A percentile compares a stretch with the other conserved stretches of the same genome.
Conservation (phyloP, 495 filamentous ascomycete genomes). For the Podospora conica region DNA sequence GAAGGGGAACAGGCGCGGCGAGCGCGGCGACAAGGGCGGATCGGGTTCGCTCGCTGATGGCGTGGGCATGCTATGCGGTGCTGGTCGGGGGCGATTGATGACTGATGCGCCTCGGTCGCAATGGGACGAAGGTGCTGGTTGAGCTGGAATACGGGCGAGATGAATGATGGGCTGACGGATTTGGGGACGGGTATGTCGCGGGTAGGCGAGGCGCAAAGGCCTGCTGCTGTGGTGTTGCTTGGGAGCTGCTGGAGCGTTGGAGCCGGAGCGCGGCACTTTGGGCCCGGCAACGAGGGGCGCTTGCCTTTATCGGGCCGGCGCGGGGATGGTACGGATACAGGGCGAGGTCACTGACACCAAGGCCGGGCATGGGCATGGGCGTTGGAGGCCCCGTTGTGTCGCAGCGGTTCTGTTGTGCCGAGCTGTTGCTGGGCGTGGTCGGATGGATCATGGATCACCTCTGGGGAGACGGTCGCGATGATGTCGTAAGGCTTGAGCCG, state of each 20-base stretch:
- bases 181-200: background rate
- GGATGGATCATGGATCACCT: too few relatives aligned
- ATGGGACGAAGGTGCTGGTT: background rate
- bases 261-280: background rate
- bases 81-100: background rate
- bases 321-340: background rate
- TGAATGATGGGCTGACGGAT: background rate
- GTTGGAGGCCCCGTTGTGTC: too few relatives aligned
- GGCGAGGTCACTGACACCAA: background rate
- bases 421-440: background rate
- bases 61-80: conserved; percentile 42
- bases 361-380: too few relatives aligned
- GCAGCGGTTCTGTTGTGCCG: background rate
- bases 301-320: background rate
- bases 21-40: conserved; percentile 33
- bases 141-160: background rate
- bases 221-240: background rate
- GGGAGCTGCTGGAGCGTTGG: background rate
- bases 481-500: background rate
- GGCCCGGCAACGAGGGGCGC: background rate
- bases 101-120: background rate
- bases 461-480: background rate
- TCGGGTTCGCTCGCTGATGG: conserved; percentile 40
- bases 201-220: background rate
- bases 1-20: conserved; percentile 35